Evolutionary conservation across 176 grass and related monocot species (phyloP).

Genomic region (Phragmites australis): DNA sequence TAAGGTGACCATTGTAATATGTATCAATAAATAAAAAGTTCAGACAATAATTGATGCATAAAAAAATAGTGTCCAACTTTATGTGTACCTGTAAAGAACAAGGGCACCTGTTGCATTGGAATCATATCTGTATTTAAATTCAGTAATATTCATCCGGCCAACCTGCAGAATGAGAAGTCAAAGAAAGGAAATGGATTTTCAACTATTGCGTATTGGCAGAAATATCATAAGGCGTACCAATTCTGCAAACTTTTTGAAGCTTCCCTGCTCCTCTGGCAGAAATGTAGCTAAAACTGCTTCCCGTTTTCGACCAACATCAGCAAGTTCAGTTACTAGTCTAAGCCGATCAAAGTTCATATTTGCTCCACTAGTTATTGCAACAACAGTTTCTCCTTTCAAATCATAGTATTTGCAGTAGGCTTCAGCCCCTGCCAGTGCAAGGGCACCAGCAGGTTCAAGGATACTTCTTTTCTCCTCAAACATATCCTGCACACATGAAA

Average conservation of each 20-base stretch:
- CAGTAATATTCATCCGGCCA: conserved; percentile 96
- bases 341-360: conserved; percentile 99
- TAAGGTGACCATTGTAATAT: not conserved
- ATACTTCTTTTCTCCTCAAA: conserved; percentile 99
- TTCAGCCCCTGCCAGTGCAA: conserved; percentile 87
- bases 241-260: conserved; percentile 86
- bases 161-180: conserved; percentile 59
- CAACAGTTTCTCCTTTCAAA: conserved; percentile 84
- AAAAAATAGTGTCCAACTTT: not conserved
- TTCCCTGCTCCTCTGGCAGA: conserved; percentile 81
- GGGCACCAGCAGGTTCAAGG: conserved; percentile 93
- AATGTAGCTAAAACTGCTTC: conserved; percentile 87
- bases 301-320: conserved; percentile 89
- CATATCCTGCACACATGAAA: conserved; percentile 76
- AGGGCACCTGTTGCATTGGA: conserved; percentile 74
- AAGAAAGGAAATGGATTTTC: conserved; percentile 28
- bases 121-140: conserved; percentile 99
- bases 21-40: not conserved
- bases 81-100: conserved; percentile 81
- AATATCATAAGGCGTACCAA: conserved; percentile 52
- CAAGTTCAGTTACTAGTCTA: conserved; percentile 89
- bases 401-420: conserved; percentile 94
- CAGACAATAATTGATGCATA: not conserved
- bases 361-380: conserved; percentile 92
- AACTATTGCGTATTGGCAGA: conserved; percentile 2